Base-by-base conservation (phyloP, 441 rosid genomes). In the Pelargonium fulgidum region DNA sequence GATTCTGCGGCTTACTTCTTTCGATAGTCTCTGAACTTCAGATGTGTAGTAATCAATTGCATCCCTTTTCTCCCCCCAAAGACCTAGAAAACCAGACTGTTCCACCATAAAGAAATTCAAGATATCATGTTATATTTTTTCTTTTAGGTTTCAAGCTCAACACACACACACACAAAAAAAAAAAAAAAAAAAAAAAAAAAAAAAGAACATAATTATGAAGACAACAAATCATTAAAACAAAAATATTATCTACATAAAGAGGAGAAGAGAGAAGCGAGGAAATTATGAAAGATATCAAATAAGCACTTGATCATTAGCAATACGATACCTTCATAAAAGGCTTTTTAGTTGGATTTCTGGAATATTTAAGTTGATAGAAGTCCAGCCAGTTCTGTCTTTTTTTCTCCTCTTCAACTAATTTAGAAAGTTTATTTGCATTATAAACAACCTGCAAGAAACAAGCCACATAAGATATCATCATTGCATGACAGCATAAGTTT, bases 61-160 rank as follows among this genome's bases (percentile, higher is more conserved):
- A 64, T 95, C 99, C 66, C 89, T 87, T 78, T 81, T 85, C 63
- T 84, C 66, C 64, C 98, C 99, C 69, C 96, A 81, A 64, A 82
- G 84, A 64, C 98, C 92, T 69, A 89, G 96, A 84, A 86, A 95
- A 47, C 99, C 98, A 76, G 85, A 85, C 98, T 94, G 83, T 3
- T 58, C 63, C 24, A 58, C 9, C 33, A 19, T 2, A 58, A n/a
- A 19, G 33, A 58, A 58, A 20, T 58, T 19, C 12, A 33, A 20
- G 63, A 58, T 58, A 58, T 20, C n/a, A 20, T 58, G 63, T 7
- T 11, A 19, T 8, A 9, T 58, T 20, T 58, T 36, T 0, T 4
- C n/a, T 20, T 19, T 17, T 7, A 19, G 20, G 26, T 19, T 8
- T 19, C 62, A 58, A 56, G 26, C 19, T 7, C 10, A 4, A 12